Conservation (phyloP, 169 alveolate genomes). For the Cystoisospora suis region DNA sequence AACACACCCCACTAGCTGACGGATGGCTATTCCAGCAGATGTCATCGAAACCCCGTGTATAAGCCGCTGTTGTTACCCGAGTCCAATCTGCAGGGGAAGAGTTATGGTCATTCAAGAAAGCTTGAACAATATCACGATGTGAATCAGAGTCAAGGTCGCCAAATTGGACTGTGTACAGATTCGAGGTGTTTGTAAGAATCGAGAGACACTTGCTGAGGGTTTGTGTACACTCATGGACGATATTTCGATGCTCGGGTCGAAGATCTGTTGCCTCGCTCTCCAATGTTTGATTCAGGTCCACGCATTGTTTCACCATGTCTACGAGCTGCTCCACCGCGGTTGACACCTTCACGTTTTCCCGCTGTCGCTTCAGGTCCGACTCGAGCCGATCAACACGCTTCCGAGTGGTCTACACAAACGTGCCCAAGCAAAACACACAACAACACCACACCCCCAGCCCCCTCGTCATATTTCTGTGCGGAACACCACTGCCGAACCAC, state of each 20-base stretch:
- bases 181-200: slow-evolving; percentile 3
- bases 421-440: background rate
- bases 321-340: slow-evolving; percentile 49
- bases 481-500: no score
- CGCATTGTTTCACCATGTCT: slow-evolving; percentile 27
- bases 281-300: background rate
- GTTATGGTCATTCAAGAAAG: slow-evolving; percentile 31
- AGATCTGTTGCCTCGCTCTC: slow-evolving; percentile 7
- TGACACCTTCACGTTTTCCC: slow-evolving; percentile 5
- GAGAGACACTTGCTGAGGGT: slow-evolving; percentile 36
- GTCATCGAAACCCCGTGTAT: slow-evolving; percentile 17
- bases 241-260: background rate
- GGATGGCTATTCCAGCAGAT: background rate
- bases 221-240: background rate
- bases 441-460: no score
- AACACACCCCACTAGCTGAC: no score
- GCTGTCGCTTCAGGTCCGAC: slow-evolving; percentile 41
- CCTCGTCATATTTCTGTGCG: no score
- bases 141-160: slow-evolving; percentile 34
- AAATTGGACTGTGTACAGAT: slow-evolving; percentile 27
- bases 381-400: slow-evolving; percentile 42
- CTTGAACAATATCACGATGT: slow-evolving; percentile 19
- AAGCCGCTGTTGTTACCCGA: slow-evolving; percentile 7
- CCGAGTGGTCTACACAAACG: slow-evolving; percentile 28
- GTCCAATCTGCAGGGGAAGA: slow-evolving; percentile 30